phyloP scores from a whole-genome alignment of 352 stramenopile genomes.

The Phytophthora pinifolia region DNA sequence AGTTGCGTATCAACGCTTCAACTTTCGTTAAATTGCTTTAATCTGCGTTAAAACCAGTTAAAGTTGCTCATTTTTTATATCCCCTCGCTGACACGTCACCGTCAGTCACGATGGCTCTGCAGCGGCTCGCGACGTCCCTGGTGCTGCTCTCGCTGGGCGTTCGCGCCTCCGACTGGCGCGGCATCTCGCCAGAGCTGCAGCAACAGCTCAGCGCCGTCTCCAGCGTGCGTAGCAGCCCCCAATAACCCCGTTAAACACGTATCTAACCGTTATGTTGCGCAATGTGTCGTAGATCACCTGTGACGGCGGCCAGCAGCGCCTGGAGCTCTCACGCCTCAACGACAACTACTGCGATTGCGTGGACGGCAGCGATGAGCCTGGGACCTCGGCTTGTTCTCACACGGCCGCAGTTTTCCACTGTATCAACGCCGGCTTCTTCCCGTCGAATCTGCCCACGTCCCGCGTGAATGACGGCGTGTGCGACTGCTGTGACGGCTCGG shows the following conservation, averaged over 20 bases:
- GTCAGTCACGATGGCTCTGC: slow-evolving; percentile 19
- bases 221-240: slow-evolving; percentile 30
- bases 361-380: slow-evolving; percentile 90
- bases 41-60: not conserved
- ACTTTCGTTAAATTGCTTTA: not conserved
- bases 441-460: slow-evolving; percentile 49
- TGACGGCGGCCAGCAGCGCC: slow-evolving; percentile 48
- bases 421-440: slow-evolving; percentile 46
- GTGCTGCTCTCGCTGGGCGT: slow-evolving; percentile 20
- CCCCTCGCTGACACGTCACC: slow-evolving; percentile 29
- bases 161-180: slow-evolving; percentile 32
- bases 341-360: slow-evolving; percentile 95
- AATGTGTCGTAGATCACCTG: slow-evolving; percentile 62
- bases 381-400: slow-evolving; percentile 78
- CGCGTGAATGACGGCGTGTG: slow-evolving; percentile 94
- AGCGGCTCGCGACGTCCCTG: slow-evolving; percentile 15
- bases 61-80: slow-evolving; percentile 2
- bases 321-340: slow-evolving; percentile 75
- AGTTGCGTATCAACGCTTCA: no score
- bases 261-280: slow-evolving; percentile 8
- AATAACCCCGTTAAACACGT: not conserved
- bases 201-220: slow-evolving; percentile 35
- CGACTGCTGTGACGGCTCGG: slow-evolving; percentile 97
- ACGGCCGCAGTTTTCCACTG: slow-evolving; percentile 47
- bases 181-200: slow-evolving; percentile 44